phyloP scores from a whole-genome alignment of 768 basidiomycete genomes.

The Fibroporia radiculosa region DNA sequence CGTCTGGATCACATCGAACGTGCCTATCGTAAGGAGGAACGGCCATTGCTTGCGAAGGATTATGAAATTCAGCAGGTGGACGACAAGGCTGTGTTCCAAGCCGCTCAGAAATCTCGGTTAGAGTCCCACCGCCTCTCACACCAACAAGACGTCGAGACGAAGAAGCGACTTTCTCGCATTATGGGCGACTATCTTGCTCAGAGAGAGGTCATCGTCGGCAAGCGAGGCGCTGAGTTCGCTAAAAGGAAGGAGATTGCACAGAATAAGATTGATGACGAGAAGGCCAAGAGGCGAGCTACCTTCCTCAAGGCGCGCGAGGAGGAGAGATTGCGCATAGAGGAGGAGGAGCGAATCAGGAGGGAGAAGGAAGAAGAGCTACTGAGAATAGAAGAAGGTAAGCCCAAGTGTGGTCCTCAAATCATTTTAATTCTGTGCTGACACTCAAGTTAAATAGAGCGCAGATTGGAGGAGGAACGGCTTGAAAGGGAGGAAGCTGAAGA shows the following conservation, averaged over 20 bases:
- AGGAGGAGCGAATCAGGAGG: slow-evolving; percentile 27
- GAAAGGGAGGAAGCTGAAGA: slow-evolving; percentile 36
- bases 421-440: neutral
- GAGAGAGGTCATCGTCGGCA: slow-evolving; percentile 44
- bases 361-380: slow-evolving; percentile 35
- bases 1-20: slow-evolving; percentile 94
- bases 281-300: slow-evolving; percentile 55
- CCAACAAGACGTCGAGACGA: slow-evolving; percentile 60
- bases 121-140: slow-evolving; percentile 52
- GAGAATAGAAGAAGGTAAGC: slow-evolving; percentile 45
- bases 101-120: slow-evolving; percentile 46
- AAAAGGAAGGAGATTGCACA: slow-evolving; percentile 48
- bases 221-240: slow-evolving; percentile 59
- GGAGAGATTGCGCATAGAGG: slow-evolving; percentile 36
- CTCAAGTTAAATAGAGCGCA: slow-evolving; percentile 30
- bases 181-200: slow-evolving; percentile 55
- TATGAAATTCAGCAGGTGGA: slow-evolving; percentile 78
- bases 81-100: slow-evolving; percentile 66
- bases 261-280: slow-evolving; percentile 78
- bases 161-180: slow-evolving; percentile 69
- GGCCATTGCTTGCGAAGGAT: slow-evolving; percentile 76
- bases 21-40: slow-evolving; percentile 89
- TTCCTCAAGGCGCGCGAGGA: slow-evolving; percentile 55
- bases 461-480: slow-evolving; percentile 46
- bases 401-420: slow-evolving; percentile 14